Percentiles rank a stretch among this genome's conserved stretches.
Evolutionary conservation across 177 flowering plant genomes (phyloP).

Genomic region (Vitis hybrid): DNA sequence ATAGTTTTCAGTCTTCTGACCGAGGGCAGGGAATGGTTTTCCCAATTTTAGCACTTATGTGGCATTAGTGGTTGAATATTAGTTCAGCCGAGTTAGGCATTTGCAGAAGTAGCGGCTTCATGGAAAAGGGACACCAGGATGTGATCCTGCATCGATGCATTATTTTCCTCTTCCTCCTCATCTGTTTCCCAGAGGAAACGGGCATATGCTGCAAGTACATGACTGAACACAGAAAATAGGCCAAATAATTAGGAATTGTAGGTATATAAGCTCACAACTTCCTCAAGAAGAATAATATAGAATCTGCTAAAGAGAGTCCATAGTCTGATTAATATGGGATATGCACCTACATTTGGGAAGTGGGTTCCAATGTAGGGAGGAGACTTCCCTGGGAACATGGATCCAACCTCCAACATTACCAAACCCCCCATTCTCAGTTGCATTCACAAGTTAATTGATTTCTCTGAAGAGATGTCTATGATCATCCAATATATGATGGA

Average conservation of each 20-base stretch:
- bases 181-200: constrained; percentile 23
- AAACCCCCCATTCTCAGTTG: background rate
- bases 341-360: background rate
- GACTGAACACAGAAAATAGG: constrained; percentile 9
- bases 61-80: too few relatives aligned
- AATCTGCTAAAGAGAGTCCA: background rate
- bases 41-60: too few relatives aligned
- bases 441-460: background rate
- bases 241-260: background rate
- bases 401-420: background rate
- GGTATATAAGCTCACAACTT: too few relatives aligned
- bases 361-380: background rate
- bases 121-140: background rate
- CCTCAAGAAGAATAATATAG: background rate
- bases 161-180: background rate
- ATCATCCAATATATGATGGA: background rate
- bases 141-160: background rate
- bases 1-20: too few relatives aligned
- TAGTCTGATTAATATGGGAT: background rate
- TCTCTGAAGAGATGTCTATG: background rate
- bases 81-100: background rate
- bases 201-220: constrained; percentile 20
- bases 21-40: too few relatives aligned
- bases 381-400: background rate
- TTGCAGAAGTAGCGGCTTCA: constrained; percentile 1